Evolutionary conservation across 352 stramenopile species (phyloP).

Genomic region (Phytophthora macrochlamydospora): DNA sequence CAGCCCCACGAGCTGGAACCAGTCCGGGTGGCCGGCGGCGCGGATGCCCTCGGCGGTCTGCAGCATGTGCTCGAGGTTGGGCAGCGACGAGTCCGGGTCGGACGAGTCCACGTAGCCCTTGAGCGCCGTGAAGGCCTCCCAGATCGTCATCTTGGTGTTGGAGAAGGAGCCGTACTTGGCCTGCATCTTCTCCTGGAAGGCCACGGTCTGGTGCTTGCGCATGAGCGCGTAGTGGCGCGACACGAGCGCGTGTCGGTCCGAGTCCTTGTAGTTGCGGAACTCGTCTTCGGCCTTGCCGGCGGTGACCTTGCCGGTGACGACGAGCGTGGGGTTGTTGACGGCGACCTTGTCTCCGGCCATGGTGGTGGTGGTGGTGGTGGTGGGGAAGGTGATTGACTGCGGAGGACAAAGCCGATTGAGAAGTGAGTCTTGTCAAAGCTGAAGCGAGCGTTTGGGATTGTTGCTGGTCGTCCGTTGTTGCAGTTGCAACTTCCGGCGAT

Average conservation of each 20-base stretch:
- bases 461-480: no score
- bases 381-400: neutral
- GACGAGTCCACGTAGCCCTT: conserved; percentile 93
- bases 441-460: neutral
- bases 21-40: conserved; percentile 88
- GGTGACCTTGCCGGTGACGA: conserved; percentile 38
- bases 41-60: conserved; percentile 94
- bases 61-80: conserved; percentile 94
- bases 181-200: conserved; percentile 77
- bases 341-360: conserved; percentile 22
- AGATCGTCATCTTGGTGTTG: conserved; percentile 90
- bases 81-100: conserved; percentile 90
- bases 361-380: neutral
- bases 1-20: conserved; percentile 92
- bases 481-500: no score
- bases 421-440: conserved; percentile 8
- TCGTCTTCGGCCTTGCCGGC: conserved; percentile 71
- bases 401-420: neutral
- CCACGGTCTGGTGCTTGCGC: conserved; percentile 73
- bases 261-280: conserved; percentile 85
- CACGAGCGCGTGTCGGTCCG: conserved; percentile 63
- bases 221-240: conserved; percentile 84
- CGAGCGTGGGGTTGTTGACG: conserved; percentile 22
- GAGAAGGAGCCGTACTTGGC: conserved; percentile 71
- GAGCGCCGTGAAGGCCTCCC: conserved; percentile 90